Base-by-base conservation (phyloP, 768 basidiomycete species). In the Pleurotus cornucopiae region DNA sequence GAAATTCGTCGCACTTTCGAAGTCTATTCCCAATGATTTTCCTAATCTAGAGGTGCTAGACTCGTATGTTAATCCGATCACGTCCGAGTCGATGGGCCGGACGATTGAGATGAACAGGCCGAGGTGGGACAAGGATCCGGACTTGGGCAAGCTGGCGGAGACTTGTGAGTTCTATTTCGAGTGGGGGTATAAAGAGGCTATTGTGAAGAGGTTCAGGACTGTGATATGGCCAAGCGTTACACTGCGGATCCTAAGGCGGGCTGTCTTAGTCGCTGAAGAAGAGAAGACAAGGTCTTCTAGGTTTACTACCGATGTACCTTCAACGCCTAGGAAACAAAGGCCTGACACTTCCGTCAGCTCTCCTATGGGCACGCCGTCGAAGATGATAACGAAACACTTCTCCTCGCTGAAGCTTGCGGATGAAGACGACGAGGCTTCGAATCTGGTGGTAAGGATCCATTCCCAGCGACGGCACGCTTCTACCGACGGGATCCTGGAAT, bases 141-240 rank as follows among this genome's bases (percentile, higher is more conserved):
- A 88, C 61, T 71, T 91, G 1, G 80, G 79, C 13, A 82, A 80
- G 54, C 79, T 95, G 13, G 93, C 94, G 0, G 80, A 73, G 7
- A 76, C 86, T 2, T 95, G 93, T 72, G 94, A 97, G 68, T 77
- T 85, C 46, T 89, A 86, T 66, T 96, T 96, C 59, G 94, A 95
- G 66, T 97, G 94, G 94, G 94, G 94, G 0, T 85, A 91, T 49
- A 85, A 78, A 62, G 88, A 91, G 47, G 76, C 84, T 2, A 91
- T 96, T 55, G 79, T 90, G 61, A 91, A 91, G 60, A 85, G 91
- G 9, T 94, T 95, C 65, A 77, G 89, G 64, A 89, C 84, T 0
- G 80, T 92, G 3, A 78, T 94, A 14, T 97, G 93, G 89, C 84
- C 83, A 13, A 83, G 85, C 0, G 81, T 84, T 9, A 78, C 90